Percentiles rank a stretch among this genome's conserved stretches.
Conservation (phyloP, 352 stramenopile species). For the Saprolegnia parasitica region DNA sequence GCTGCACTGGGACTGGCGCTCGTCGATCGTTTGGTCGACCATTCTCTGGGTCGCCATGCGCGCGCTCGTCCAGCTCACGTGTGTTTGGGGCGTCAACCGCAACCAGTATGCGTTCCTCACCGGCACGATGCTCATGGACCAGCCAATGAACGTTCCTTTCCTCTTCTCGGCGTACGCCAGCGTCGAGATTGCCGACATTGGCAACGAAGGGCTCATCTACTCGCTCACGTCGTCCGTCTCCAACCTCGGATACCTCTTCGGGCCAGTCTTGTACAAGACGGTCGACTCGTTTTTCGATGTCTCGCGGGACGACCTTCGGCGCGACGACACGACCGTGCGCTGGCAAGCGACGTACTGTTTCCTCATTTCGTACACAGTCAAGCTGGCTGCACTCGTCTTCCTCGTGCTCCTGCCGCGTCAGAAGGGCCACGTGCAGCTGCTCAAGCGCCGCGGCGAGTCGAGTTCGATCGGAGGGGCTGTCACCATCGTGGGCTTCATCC, state of each 20-base stretch:
- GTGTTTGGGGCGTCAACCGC: slow-evolving; percentile 12
- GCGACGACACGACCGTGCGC: slow-evolving; percentile 1
- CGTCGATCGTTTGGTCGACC: slow-evolving; percentile 1
- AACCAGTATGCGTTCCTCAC: slow-evolving; percentile 15
- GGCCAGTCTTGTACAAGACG: slow-evolving; percentile 10
- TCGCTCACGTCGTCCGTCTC: slow-evolving; percentile 9
- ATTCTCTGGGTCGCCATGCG: slow-evolving; percentile 4
- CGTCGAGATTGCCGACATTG: slow-evolving; percentile 21
- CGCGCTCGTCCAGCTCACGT: neutral
- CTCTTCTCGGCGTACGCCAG: slow-evolving; percentile 11
- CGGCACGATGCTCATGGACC: slow-evolving; percentile 35
- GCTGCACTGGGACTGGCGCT: slow-evolving; percentile 20
- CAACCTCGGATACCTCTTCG: slow-evolving; percentile 19
- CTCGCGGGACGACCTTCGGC: neutral
- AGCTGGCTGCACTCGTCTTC: slow-evolving; percentile 44
- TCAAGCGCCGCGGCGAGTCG: slow-evolving; percentile 42
- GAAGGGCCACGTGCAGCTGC: slow-evolving; percentile 44
- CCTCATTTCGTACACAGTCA: slow-evolving; percentile 27
- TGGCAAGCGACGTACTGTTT: slow-evolving; percentile 22
- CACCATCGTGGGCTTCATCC: slow-evolving; percentile 36
- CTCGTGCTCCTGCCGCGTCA: slow-evolving; percentile 47
- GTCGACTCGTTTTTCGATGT: slow-evolving; percentile 17
- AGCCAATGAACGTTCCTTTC: slow-evolving; percentile 43
- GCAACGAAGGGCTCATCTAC: slow-evolving; percentile 19
- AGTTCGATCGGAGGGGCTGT: slow-evolving; percentile 32